Base-by-base conservation (phyloP, 805 yeast species). In the Sugiyamaella floridensis region DNA sequence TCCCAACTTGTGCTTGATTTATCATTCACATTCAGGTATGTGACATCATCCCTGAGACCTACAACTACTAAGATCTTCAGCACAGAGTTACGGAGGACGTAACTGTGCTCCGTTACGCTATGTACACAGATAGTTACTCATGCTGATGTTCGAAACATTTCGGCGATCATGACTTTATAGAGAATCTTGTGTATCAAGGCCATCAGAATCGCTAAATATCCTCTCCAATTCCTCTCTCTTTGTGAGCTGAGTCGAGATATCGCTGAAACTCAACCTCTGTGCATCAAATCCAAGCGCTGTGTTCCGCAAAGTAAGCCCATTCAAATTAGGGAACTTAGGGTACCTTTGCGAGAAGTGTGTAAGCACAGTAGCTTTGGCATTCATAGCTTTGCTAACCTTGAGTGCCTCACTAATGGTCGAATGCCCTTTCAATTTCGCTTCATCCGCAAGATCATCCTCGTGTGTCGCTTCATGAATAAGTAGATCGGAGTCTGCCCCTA, bases 321-420 rank as follows among this genome's bases (percentile, higher is more conserved):
- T 56, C 4, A 60, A 32, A 7, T 58, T 55, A 10, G 81, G 83
- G 19, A 81, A 64, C 55, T 79, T 77, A 1, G 87, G 85, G 63
- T 88, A 93, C 57, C 99, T 76, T 58, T 93, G 95, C 53, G 96
- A 86, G 70, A 93, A 90, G 71, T 93, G 99, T 0, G 99, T 93
- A 43, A 93, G 71, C 4, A 93, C 72, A 26, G 89, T 68, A 57
- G 83, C 80, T 29, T 76, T 73, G 20, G 90, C 89, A 19, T 76
- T 69, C 98, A 93, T 92, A 40, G 72, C 67, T 51, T 77, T 73
- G 0, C 87, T 81, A 2, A 89, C 82, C 14, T 71, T 72, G 28
- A 90, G 74, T 0, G 98, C 98, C 63, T 92, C 98, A 18, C 85
- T 78, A 52, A 89, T 80, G 0, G 99, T 93, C 12, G 95, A 82